Evolutionary conservation across 2,329 filamentous ascomycete genomes (phyloP).

Genomic region (Colletotrichum australisinense): DNA sequence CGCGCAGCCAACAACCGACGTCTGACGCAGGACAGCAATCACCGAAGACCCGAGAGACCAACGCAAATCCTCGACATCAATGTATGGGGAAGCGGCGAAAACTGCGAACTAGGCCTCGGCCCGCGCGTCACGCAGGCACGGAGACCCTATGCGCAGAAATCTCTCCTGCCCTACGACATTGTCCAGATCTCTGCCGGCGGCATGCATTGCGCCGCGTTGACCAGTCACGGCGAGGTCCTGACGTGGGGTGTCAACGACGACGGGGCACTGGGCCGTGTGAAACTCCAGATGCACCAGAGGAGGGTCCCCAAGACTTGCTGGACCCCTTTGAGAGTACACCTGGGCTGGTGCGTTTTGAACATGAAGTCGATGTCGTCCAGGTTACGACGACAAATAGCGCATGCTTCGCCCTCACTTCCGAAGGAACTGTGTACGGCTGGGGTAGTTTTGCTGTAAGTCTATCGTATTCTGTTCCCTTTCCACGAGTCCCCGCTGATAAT

Average conservation of each 20-base stretch:
- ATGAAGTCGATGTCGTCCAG: constrained; percentile 65
- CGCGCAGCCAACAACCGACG: not conserved
- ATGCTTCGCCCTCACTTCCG: constrained; percentile 70
- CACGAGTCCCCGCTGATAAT: not conserved
- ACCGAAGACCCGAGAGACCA: not conserved
- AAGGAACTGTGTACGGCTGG: constrained; percentile 74
- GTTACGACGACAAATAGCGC: constrained; percentile 72
- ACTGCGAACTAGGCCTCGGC: constrained; percentile 29
- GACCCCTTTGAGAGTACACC: constrained; percentile 63
- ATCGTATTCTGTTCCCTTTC: not conserved
- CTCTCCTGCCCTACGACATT: constrained; percentile 65
- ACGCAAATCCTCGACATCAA: constrained; percentile 17
- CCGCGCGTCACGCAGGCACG: constrained; percentile 10
- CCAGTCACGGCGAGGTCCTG: constrained; percentile 70
- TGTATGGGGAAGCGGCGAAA: constrained; percentile 33
- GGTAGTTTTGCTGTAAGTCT: constrained; percentile 67
- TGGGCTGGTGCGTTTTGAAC: constrained; percentile 59
- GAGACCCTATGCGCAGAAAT: constrained; percentile 58
- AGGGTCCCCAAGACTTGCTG: constrained; percentile 51
- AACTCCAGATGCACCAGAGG: constrained; percentile 47
- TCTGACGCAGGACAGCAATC: too few species aligned
- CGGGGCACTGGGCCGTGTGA: constrained; percentile 71
- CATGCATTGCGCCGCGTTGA: constrained; percentile 73
- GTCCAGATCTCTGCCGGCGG: constrained; percentile 72
- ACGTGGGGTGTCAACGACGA: constrained; percentile 78